These are phyloP conservation scores for Cystoisospora suis DNA, from an alignment of 169 alveolate genomes.

Conservation along the genomic window DNA sequence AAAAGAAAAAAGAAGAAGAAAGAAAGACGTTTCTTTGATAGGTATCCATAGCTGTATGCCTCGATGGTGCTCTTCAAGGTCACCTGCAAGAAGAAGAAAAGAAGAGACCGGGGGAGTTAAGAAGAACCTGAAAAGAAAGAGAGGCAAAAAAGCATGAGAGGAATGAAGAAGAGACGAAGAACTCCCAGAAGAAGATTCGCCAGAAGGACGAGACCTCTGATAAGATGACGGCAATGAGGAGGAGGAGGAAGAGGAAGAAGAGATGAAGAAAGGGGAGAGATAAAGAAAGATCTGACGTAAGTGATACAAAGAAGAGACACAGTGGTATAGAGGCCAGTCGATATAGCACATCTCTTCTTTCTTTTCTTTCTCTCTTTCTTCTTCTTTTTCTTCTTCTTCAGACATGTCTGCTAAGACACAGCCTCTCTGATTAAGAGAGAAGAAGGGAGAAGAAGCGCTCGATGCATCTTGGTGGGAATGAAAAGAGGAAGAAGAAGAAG, in stretches of 20 bases:
- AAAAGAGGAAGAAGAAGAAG: too few relatives aligned
- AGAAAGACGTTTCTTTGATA: not conserved
- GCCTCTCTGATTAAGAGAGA: too few relatives aligned
- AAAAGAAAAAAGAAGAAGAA: not conserved
- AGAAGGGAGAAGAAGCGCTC: too few relatives aligned
- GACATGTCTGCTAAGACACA: too few relatives aligned
- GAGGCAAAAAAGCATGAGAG: not conserved
- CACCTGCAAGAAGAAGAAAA: not conserved
- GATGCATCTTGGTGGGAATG: too few relatives aligned
- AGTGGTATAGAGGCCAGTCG: not conserved
- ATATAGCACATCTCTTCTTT: not conserved
- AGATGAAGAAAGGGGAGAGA: not conserved
- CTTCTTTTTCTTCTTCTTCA: not conserved
- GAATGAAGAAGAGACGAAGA: not conserved
- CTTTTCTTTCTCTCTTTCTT: not conserved
- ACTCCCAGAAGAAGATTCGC: not conserved
- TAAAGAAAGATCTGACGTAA: not conserved
- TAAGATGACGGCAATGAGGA: not conserved
- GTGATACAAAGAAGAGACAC: not conserved
- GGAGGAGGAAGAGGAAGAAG: not conserved
- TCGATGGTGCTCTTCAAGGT: not conserved
- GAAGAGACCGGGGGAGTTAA: conserved; percentile 2
- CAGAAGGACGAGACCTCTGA: not conserved
- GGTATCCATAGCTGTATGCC: conserved; percentile 34
- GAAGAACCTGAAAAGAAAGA: not conserved